A percentile compares a stretch with the other conserved stretches of the same genome.
phyloP scores from a whole-genome alignment of 1,284 basidiomycete species.

The Caloboletus inedulis region DNA sequence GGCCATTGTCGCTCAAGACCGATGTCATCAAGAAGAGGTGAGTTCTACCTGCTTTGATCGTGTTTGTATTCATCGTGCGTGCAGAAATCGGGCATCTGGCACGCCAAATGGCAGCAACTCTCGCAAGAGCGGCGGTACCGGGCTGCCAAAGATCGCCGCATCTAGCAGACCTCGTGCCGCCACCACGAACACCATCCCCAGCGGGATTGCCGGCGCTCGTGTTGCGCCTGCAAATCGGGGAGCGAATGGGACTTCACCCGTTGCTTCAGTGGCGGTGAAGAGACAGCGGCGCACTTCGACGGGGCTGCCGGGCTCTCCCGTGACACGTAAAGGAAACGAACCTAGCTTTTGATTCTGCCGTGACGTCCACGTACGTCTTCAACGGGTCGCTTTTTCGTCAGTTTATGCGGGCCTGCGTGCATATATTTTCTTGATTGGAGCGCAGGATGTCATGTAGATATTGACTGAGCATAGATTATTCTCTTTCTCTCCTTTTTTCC shows the following conservation, averaged over 20 bases:
- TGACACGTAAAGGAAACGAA: constrained; percentile 38
- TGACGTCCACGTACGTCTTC: constrained; percentile 4
- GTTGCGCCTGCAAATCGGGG: constrained; percentile 36
- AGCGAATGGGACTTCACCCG: constrained; percentile 22
- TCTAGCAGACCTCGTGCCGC: constrained; percentile 48
- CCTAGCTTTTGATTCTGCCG: constrained; percentile 10
- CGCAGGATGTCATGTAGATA: constrained; percentile 32
- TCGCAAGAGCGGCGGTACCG: constrained; percentile 53
- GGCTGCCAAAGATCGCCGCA: constrained; percentile 68
- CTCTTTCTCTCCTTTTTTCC: background rate
- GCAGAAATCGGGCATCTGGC: constrained; percentile 76
- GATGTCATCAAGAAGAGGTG: constrained; percentile 98
- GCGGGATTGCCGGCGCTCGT: constrained; percentile 42
- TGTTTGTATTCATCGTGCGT: constrained; percentile 7
- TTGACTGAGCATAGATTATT: constrained; percentile 35
- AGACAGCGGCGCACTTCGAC: constrained; percentile 74
- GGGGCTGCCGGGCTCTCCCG: constrained; percentile 39
- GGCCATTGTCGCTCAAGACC: constrained; percentile 92
- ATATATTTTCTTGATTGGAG: constrained; percentile 36
- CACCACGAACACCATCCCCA: constrained; percentile 57
- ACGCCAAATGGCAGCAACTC: constrained; percentile 53
- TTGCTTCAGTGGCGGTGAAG: constrained; percentile 58
- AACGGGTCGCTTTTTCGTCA: constrained; percentile 1
- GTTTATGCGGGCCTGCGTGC: constrained; percentile 21
- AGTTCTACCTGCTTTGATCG: background rate